Evolutionary conservation across 768 basidiomycete genomes (phyloP).

Genomic region (Rhizopogon vinicolor): DNA sequence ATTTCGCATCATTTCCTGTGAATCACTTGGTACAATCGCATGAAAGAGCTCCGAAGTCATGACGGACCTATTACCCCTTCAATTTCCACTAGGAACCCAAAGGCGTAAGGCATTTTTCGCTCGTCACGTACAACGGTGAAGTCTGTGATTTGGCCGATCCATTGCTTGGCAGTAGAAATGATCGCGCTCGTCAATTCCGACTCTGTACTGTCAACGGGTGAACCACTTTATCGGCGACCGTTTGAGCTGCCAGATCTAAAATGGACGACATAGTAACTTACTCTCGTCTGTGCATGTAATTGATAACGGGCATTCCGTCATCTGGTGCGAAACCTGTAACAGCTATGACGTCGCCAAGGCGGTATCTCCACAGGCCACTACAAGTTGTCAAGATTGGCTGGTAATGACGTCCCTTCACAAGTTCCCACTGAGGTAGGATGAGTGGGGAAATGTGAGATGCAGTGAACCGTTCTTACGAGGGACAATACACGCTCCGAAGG

Average conservation of each 20-base stretch:
- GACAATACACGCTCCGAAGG: not conserved
- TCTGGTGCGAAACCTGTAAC: too few relatives aligned
- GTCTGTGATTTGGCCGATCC: constrained; percentile 17
- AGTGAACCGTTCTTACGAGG: not conserved
- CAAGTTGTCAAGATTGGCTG: constrained; percentile 6
- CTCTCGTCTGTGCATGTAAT: constrained; percentile 6
- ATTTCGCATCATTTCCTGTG: not conserved
- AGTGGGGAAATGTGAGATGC: not conserved
- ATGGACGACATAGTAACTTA: not conserved
- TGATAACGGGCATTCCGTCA: not conserved
- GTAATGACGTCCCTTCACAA: not conserved
- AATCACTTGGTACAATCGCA: not conserved
- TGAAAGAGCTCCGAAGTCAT: too few relatives aligned
- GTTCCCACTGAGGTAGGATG: constrained; percentile 1
- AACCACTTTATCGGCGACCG: not conserved
- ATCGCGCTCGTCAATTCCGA: constrained; percentile 15
- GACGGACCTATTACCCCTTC: constrained; percentile 4
- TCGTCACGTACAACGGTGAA: constrained; percentile 15
- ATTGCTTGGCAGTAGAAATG: constrained; percentile 1
- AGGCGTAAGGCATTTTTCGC: constrained; percentile 9
- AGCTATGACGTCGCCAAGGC: constrained; percentile 4
- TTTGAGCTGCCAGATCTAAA: not conserved
- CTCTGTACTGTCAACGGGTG: constrained; percentile 3
- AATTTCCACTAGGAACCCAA: constrained; percentile 5
- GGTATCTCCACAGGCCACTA: constrained; percentile 8